Conservation (phyloP, 345 rosid genomes). For the Eutrema japonicum region DNA sequence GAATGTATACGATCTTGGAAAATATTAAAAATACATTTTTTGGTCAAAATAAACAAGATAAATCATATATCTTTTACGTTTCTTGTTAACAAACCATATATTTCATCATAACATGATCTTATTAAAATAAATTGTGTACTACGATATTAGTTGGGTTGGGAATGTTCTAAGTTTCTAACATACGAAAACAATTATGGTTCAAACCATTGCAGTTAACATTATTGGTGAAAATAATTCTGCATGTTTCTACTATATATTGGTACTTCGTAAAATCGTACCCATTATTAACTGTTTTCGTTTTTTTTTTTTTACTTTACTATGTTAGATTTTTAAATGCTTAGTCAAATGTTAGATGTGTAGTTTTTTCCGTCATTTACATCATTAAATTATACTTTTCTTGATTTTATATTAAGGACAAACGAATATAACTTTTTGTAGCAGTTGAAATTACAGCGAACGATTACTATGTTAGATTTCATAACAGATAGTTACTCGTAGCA, state of each 20-base stretch:
- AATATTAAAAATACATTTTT: no score
- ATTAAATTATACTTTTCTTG: no score
- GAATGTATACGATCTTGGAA: no score
- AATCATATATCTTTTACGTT: no score
- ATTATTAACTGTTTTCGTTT: neutral
- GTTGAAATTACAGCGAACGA: no score
- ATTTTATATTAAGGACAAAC: no score
- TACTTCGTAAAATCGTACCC: neutral
- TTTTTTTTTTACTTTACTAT: no score
- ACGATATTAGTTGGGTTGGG: neutral
- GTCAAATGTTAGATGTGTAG: neutral
- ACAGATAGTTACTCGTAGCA: no score
- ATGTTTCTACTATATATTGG: slow-evolving; percentile 6
- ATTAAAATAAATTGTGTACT: neutral
- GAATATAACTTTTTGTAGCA: no score
- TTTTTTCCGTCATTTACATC: no score
- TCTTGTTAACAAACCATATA: neutral
- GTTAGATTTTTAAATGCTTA: no score
- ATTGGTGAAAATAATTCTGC: slow-evolving; percentile 7
- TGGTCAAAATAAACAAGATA: neutral
- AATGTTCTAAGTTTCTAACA: neutral
- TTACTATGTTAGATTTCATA: no score
- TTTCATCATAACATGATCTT: neutral
- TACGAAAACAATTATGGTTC: neutral
- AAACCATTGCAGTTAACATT: slow-evolving; percentile 6